These are phyloP conservation scores for Solanum pimpinellifolium DNA, from an alignment of 257 asterid species.

Conservation along the genomic window DNA sequence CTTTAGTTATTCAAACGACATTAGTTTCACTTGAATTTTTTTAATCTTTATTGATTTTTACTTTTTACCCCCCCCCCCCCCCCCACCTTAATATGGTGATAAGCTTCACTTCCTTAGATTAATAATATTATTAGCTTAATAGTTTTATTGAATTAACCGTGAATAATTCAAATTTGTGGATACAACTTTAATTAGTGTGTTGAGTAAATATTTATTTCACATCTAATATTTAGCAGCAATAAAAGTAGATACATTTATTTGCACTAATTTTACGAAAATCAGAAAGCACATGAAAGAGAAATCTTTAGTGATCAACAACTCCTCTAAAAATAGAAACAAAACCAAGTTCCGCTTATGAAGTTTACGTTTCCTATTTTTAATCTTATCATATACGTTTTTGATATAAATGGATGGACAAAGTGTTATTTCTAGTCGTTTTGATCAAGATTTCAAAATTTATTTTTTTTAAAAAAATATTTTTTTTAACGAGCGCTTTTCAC, in stretches of 20 bases:
- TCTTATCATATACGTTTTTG: background rate
- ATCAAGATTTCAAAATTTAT: background rate
- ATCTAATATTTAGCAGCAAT: too few species aligned
- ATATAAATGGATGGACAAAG: background rate
- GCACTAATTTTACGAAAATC: too few species aligned
- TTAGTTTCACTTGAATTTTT: background rate
- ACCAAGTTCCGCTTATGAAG: background rate
- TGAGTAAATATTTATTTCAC: background rate
- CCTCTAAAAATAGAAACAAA: background rate
- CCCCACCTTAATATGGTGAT: too few species aligned
- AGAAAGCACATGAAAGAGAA: too few species aligned
- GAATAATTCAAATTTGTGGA: background rate
- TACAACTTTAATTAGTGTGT: background rate
- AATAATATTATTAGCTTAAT: background rate
- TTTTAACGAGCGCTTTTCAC: background rate
- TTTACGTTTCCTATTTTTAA: background rate
- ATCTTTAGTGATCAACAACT: background rate
- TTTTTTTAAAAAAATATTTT: too few species aligned
- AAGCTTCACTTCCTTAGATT: too few species aligned
- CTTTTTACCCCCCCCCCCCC: too few species aligned
- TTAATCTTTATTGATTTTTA: too few species aligned
- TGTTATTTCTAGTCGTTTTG: background rate
- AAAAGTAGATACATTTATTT: too few species aligned
- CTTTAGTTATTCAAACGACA: background rate
- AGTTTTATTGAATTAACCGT: background rate